Base-by-base conservation (phyloP, 306 rosid species). In the Argentina anserina region DNA sequence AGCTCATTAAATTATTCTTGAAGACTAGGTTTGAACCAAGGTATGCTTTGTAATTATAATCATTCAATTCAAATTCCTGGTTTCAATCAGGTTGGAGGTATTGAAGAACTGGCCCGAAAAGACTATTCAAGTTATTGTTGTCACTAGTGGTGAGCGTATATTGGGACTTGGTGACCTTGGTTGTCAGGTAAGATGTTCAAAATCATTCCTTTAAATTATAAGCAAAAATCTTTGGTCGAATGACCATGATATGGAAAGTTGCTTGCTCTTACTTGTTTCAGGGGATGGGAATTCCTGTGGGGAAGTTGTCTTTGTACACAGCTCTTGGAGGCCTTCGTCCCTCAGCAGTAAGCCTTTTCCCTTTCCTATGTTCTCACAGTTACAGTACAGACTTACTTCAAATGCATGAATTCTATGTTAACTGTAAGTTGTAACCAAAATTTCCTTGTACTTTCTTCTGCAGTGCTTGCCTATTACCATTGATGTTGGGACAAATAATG, bases 261-360 rank as follows among this genome's bases (percentile, higher is more conserved):
- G 52, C 43, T 46, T 53, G 31, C 43, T 46, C 81, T 79, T 63
- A 49, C 70, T 58, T 86, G 78, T 73, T 79, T 75, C 84, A 94
- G 99, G 99, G 99, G 49, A 95, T 95, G 99, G 99, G 99, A 45
- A 95, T 95, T 84, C 97, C 99, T 29, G 99, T 91, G 20, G 99
- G 99, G 72, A 95, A 95, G 78, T 84, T 95, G 85, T 79, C 99
- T 63, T 74, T 91, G 80, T 91, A 95, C 71, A 81, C 97, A 0
- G 97, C 97, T 39, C 97, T 95, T 50, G 99, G 99, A 75, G 99
- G 99, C 70, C 78, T 95, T 84, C 97, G 97, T 75, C 97, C 99
- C 78, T 95, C 99, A 34, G 80, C 92, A 1, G 99, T 91, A 88
- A 87, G 93, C 53, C 52, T 79, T 78, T 46, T 41, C 45, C 70